Evolutionary conservation across 805 yeast genomes (phyloP).

Genomic region (Grigorovia transvaalensis): DNA sequence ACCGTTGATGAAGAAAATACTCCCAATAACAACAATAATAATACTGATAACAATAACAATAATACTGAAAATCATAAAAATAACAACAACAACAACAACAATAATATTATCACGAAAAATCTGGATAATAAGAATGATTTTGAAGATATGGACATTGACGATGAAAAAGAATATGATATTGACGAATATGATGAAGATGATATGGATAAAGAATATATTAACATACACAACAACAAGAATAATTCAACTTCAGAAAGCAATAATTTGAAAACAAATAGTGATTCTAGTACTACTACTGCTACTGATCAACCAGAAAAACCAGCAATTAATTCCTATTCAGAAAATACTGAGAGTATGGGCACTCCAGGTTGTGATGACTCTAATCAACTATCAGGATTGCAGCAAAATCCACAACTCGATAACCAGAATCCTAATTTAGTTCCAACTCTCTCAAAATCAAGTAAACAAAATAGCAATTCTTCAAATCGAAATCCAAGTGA

Average conservation of each 20-base stretch:
- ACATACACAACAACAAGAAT: slow-evolving; percentile 9
- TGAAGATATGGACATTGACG: slow-evolving; percentile 1
- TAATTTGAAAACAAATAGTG: background rate
- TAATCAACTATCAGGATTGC: slow-evolving; percentile 8
- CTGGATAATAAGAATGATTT: slow-evolving; percentile 3
- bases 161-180: background rate
- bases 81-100: background rate
- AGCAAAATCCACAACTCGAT: background rate
- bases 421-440: background rate
- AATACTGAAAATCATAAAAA: background rate
- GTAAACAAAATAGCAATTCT: too few species aligned
- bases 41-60: background rate
- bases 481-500: too few species aligned
- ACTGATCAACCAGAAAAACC: slow-evolving; percentile 11
- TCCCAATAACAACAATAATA: background rate
- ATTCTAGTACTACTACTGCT: background rate
- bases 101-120: background rate
- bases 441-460: background rate
- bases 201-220: slow-evolving; percentile 7
- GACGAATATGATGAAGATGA: background rate
- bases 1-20: background rate
- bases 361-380: slow-evolving; percentile 9
- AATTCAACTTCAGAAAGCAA: slow-evolving; percentile 9
- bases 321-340: slow-evolving; percentile 17
- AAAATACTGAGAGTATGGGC: slow-evolving; percentile 23